Base-by-base conservation (phyloP, 2,329 filamentous ascomycete genomes). In the Botrytis deweyae region DNA sequence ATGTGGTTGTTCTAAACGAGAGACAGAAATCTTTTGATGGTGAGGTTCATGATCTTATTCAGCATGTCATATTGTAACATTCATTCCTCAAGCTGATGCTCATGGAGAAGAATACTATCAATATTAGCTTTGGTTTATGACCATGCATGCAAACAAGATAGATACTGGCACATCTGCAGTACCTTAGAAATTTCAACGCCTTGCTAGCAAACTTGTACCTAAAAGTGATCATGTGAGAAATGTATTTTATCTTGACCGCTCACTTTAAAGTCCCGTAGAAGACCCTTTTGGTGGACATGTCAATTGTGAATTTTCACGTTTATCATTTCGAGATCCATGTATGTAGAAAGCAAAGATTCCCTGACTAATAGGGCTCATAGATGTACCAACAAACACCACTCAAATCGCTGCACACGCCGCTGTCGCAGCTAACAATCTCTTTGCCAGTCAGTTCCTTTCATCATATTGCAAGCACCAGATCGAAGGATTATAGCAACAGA, bases 91-190 rank as follows among this genome's bases (percentile, higher is more conserved):
- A 58, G 38, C 36, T 22, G n/a, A 69, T 58, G 38, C 49, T 38
- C 25, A 12, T 65, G 25, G 58, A 72, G 59, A 22, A 49, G 49
- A 29, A 52, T 29, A 8, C 29, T 33, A 52, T 38, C 29, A 33
- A 18, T 18, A 29, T 52, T 52, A 52, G 59, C 33, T 49, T 65
- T 38, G 25, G 59, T 38, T 55, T 36, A 52, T 72, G 14, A 18
- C 44, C 25, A 66, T 25, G 29, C 33, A 72, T 66, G 59, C 33
- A 33, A 63, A 49, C 33, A n/a, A 40, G 55, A 72, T 46, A 66
- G 33, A 40, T 38, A 72, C 59, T 66, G 69, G 59, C 44, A 66
- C 59, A 65, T 55, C 12, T 65, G 59, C 69, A 65, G 59, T 72
- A 65, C 29, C 44, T 72, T 66, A 40, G 36, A 36, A 71, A 72